These are phyloP conservation scores for Globisporangium heterothallicum DNA, from an alignment of 352 stramenopile species.

Conservation along the genomic window DNA sequence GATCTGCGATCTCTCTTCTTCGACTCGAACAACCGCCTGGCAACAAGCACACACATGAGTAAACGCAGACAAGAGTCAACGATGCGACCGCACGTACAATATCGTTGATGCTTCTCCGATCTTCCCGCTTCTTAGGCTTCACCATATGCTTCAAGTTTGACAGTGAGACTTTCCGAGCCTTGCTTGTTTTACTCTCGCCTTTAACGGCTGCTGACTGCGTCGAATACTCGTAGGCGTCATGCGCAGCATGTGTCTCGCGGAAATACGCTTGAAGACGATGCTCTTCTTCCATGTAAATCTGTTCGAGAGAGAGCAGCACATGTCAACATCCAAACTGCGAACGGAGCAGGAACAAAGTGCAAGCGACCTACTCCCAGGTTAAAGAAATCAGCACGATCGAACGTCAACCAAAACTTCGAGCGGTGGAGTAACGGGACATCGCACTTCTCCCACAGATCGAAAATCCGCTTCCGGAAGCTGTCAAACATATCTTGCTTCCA, in stretches of 20 bases:
- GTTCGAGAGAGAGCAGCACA: neutral
- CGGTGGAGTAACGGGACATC: conserved; percentile 64
- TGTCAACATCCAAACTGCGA: too few relatives aligned
- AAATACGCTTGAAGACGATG: conserved; percentile 35
- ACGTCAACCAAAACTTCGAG: conserved; percentile 82
- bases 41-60: neutral
- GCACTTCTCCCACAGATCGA: conserved; percentile 60
- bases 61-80: neutral
- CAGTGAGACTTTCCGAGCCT: conserved; percentile 13
- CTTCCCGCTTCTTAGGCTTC: conserved; percentile 18
- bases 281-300: conserved; percentile 72
- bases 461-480: conserved; percentile 48
- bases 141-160: conserved; percentile 24
- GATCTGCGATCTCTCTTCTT: conserved; percentile 44
- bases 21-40: conserved; percentile 46
- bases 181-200: conserved; percentile 16
- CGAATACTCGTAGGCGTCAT: conserved; percentile 41
- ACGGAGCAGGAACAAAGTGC: neutral
- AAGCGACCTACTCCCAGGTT: conserved; percentile 59
- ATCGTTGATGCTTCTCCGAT: conserved; percentile 22
- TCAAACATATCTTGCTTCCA: conserved; percentile 64
- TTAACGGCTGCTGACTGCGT: conserved; percentile 16
- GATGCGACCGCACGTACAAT: conserved; percentile 20
- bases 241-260: conserved; percentile 22
- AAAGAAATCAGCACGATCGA: conserved; percentile 69